Evolutionary conservation across 768 basidiomycete species (phyloP), one percentile per base, ranked within the genome.

Genomic region (Kwoniella shandongensis): DNA sequence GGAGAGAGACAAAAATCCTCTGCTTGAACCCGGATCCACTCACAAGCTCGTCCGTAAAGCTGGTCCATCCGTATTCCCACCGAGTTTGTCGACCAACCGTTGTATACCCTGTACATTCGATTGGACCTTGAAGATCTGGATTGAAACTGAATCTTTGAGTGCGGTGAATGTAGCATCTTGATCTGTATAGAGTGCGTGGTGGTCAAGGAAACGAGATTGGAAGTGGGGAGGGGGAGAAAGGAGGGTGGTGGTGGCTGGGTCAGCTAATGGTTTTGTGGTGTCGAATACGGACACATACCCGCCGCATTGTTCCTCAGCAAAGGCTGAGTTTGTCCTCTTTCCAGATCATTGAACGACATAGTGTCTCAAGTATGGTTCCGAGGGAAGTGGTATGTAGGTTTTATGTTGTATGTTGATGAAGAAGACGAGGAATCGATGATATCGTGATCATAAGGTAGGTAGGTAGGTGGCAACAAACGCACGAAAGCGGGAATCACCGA

Each of bases 41-140:
- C 69, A 94, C 93, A 98, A 78, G 49, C 85, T 87, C 77, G 88
- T 91, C 66, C 94, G 82, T 51, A 98, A 78, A 2, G 80, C 76
- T 0, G 86, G 84, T 17, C 87, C 89, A 75, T 98, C 93, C 69
- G 85, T 85, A 29, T 79, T 79, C 0, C 88, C 90, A 3, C 94
- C 94, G 1, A 99, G 83, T 76, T 93, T 89, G 72, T 98, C 92
- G n/a, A 98, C 90, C n/a, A 92, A 82, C 78, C 89, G 90, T 67
- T 91, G 77, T 46, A 99, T 93, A 15, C 89, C 94, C 70, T 94
- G 90, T 2, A 97, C 91, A 78, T 99, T 99, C 57, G 89, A 84
- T 69, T 94, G 93, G 80, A 98, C 91, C 83, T 98, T 98, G 86
- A 98, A 97, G 56, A 94, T 90, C 76, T 98, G 93, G 5, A 98